phyloP scores from a whole-genome alignment of 2,329 filamentous ascomycete genomes.

The Pseudogymnoascus sp. region DNA sequence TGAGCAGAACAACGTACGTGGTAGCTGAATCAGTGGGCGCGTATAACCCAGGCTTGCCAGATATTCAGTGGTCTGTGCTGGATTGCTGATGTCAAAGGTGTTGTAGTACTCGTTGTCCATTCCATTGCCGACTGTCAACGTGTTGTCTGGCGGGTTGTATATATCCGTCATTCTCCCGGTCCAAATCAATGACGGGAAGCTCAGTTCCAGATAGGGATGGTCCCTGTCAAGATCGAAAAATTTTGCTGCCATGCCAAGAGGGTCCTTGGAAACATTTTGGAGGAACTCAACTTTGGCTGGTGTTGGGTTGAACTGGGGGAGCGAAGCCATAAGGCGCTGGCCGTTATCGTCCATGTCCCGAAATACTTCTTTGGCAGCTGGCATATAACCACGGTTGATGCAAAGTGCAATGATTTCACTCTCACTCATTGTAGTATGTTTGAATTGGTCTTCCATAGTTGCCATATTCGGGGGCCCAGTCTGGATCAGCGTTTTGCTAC shows the following conservation, averaged over 20 bases:
- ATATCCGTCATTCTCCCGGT: conserved; percentile 18
- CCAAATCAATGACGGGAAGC: conserved; percentile 9
- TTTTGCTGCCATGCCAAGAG: background rate
- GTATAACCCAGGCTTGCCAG: background rate
- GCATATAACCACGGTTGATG: conserved; percentile 17
- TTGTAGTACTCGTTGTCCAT: conserved; percentile 1
- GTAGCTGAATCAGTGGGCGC: background rate
- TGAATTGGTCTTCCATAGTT: conserved; percentile 14
- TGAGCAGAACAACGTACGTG: background rate
- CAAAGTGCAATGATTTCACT: conserved; percentile 20
- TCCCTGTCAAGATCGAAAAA: background rate
- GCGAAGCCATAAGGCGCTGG: background rate
- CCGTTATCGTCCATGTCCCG: background rate
- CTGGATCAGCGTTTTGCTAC: conserved; percentile 15
- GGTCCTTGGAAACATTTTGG: background rate
- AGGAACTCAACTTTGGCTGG: background rate
- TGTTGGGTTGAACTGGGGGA: background rate
- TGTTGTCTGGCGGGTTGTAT: conserved; percentile 11
- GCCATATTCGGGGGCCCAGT: conserved; percentile 14
- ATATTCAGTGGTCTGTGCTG: background rate
- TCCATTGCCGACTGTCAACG: background rate
- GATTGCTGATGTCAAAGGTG: background rate
- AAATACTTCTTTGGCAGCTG: background rate
- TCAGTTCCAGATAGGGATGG: background rate
- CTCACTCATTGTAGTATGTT: conserved; percentile 18